These are phyloP conservation scores for Hypomontagnella monticulosa DNA, from an alignment of 495 filamentous ascomycete species.

Conservation along the genomic window DNA sequence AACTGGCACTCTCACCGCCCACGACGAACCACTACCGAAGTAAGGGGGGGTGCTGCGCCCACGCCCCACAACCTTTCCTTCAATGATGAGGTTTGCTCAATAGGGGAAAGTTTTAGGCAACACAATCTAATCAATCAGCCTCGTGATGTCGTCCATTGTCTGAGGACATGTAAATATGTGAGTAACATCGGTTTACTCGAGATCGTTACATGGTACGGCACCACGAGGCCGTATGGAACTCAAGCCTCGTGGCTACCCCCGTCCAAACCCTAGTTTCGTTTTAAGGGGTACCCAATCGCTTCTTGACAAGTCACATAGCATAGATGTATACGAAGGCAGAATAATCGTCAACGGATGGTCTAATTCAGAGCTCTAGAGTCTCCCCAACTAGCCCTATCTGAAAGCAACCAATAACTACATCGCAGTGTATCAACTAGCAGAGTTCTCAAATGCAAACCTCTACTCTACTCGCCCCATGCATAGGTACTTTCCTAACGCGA, in stretches of 20 bases:
- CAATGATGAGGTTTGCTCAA: not conserved
- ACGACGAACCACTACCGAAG: not conserved
- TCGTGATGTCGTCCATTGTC: not conserved
- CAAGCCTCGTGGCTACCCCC: not conserved
- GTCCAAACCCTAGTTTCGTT: conserved; percentile 4
- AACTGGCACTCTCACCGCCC: conserved; percentile 4
- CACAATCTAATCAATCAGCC: conserved; percentile 22
- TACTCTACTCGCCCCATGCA: not conserved
- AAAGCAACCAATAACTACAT: conserved; percentile 13
- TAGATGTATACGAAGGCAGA: not conserved
- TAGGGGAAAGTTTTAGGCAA: conserved; percentile 5
- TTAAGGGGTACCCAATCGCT: conserved; percentile 29
- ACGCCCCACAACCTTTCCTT: conserved; percentile 1
- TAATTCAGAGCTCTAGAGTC: not conserved
- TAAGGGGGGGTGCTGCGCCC: conserved; percentile 15
- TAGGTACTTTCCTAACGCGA: not conserved
- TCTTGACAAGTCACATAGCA: conserved; percentile 18
- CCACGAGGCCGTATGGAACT: not conserved
- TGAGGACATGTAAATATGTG: too few species aligned
- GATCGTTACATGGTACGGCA: not conserved
- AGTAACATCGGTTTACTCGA: not conserved
- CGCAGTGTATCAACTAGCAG: not conserved
- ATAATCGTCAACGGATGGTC: conserved; percentile 1
- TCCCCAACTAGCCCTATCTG: not conserved
- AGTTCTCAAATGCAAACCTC: not conserved